phyloP scores from a whole-genome alignment of 768 basidiomycete species.

The Filobasidium floriforme region DNA sequence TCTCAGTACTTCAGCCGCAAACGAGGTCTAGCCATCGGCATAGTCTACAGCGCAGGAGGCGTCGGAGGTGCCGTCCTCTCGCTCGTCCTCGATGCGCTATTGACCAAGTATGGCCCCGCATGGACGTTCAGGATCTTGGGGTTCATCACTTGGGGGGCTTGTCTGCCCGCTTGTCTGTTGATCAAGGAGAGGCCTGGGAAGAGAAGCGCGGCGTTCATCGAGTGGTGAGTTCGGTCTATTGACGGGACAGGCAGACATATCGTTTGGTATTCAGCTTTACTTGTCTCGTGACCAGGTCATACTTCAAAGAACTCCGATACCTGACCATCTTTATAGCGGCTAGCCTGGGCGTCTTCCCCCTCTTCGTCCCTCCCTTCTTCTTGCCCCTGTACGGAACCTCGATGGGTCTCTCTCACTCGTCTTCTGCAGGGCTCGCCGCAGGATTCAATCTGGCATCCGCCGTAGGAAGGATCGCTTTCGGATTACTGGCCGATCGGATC shows the following conservation, averaged over 20 bases:
- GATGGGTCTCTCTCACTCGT: slow-evolving; percentile 24
- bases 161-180: slow-evolving; percentile 22
- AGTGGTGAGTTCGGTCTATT: slow-evolving; percentile 21
- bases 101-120: slow-evolving; percentile 20
- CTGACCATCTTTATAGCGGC: slow-evolving; percentile 16
- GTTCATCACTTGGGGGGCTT: slow-evolving; percentile 19
- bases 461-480: slow-evolving; percentile 43
- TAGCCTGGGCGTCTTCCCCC: slow-evolving; percentile 8
- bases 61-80: slow-evolving; percentile 30
- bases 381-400: slow-evolving; percentile 32
- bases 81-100: slow-evolving; percentile 21
- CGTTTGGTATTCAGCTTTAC: too few relatives aligned
- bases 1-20: slow-evolving; percentile 24
- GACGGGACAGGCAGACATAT: too few relatives aligned
- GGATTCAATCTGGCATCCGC: slow-evolving; percentile 37
- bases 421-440: slow-evolving; percentile 27
- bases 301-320: neutral
- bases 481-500: slow-evolving; percentile 46
- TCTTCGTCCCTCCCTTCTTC: slow-evolving; percentile 39
- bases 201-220: slow-evolving; percentile 23
- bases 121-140: slow-evolving; percentile 36
- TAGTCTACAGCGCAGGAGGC: slow-evolving; percentile 33
- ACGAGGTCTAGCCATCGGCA: slow-evolving; percentile 32
- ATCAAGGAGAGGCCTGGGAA: slow-evolving; percentile 22
- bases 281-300: neutral